Conservation (phyloP, 441 rosid species). For the Metrosideros polymorpha region DNA sequence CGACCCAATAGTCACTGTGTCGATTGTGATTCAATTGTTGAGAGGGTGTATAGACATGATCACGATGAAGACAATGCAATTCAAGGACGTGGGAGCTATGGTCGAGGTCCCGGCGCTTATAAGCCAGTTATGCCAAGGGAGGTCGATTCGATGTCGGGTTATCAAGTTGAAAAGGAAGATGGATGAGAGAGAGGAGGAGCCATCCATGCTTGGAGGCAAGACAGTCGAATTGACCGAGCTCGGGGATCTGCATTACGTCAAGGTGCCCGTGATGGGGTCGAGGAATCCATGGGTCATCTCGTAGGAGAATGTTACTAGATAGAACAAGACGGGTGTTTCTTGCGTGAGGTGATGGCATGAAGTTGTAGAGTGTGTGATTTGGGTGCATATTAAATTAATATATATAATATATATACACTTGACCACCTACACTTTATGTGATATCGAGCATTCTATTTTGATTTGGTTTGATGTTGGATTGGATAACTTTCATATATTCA, state of each 20-base stretch:
- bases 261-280: background rate
- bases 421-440: background rate
- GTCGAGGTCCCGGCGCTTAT: background rate
- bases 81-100: background rate
- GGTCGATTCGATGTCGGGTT: background rate
- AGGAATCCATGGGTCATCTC: background rate
- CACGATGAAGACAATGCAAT: background rate
- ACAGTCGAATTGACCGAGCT: background rate
- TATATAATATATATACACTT: no score
- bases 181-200: background rate
- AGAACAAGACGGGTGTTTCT: background rate
- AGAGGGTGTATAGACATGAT: background rate
- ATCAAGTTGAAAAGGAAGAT: background rate
- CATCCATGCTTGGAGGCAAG: background rate
- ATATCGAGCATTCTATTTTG: background rate
- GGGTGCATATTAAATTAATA: no score
- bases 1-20: background rate
- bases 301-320: background rate
- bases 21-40: background rate
- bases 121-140: background rate
- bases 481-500: no score
- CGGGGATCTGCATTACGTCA: background rate
- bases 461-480: background rate
- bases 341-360: background rate
- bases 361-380: background rate